A percentile compares a stretch with the other conserved stretches of the same genome.
phyloP scores from a whole-genome alignment of 2,329 filamentous ascomycete genomes.

The Penicillium sp. region DNA sequence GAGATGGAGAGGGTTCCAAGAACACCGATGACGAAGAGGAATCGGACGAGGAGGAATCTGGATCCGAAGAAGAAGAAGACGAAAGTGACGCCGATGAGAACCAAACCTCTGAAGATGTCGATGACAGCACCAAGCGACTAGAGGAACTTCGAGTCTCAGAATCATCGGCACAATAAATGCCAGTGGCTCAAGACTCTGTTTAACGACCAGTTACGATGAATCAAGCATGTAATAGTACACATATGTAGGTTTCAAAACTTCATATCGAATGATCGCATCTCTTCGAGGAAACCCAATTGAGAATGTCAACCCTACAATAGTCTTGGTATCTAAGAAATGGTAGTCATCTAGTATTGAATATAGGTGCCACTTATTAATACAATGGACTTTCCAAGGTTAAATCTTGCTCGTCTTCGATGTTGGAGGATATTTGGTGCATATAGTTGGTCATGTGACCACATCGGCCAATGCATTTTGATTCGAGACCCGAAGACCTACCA shows the following conservation, averaged over 20 bases:
- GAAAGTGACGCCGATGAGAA: constrained; percentile 37
- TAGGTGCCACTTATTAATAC: background rate
- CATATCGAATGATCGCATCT: background rate
- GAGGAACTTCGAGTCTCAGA: constrained; percentile 36
- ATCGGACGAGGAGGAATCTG: constrained; percentile 37
- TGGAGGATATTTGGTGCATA: background rate
- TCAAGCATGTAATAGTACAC: constrained; percentile 22
- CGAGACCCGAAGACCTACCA: constrained; percentile 3
- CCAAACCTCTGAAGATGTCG: constrained; percentile 19
- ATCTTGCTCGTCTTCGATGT: background rate
- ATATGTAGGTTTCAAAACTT: constrained; percentile 9
- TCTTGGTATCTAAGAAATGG: background rate
- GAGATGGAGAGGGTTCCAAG: constrained; percentile 46
- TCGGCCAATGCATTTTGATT: constrained; percentile 9
- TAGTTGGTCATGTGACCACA: constrained; percentile 3
- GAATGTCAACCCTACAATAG: background rate
- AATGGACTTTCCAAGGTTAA: background rate
- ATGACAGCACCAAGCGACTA: constrained; percentile 32
- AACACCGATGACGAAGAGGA: constrained; percentile 34
- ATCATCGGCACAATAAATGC: constrained; percentile 16
- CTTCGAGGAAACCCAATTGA: background rate
- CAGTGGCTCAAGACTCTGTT: constrained; percentile 9
- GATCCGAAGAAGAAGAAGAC: constrained; percentile 40
- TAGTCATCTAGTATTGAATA: too few species aligned
- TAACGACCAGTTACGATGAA: constrained; percentile 32